These are phyloP conservation scores for Aspergillus bertholletiae DNA, from an alignment of 495 filamentous ascomycete species.

Conservation along the genomic window DNA sequence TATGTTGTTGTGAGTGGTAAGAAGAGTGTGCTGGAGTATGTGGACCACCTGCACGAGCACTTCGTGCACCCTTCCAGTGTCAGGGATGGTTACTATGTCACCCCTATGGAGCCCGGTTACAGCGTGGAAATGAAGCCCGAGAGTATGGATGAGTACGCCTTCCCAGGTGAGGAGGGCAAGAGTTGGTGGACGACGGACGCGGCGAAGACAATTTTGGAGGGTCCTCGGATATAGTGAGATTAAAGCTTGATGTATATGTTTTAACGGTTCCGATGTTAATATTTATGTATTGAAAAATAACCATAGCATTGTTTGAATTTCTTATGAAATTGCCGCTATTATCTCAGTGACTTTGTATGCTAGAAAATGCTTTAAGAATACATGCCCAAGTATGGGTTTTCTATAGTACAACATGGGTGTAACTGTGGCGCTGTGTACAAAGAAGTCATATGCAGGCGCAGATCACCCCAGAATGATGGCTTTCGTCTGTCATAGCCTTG, in stretches of 20 bases:
- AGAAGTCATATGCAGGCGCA: background rate
- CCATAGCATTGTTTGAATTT: background rate
- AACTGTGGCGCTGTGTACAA: background rate
- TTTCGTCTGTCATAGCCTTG: background rate
- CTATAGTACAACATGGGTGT: background rate
- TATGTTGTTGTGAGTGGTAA: conserved; percentile 86
- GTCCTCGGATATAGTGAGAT: conserved; percentile 34
- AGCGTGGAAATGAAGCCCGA: conserved; percentile 89
- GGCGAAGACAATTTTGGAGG: conserved; percentile 62
- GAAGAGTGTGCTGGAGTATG: conserved; percentile 80
- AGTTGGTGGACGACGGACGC: conserved; percentile 80
- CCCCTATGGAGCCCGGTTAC: conserved; percentile 78
- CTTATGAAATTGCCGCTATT: background rate
- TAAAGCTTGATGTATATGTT: conserved; percentile 20
- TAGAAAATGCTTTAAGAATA: background rate
- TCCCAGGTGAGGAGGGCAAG: conserved; percentile 68
- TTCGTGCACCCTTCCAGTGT: conserved; percentile 79
- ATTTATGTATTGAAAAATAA: conserved; percentile 2
- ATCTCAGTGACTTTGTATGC: background rate
- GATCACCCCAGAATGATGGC: background rate
- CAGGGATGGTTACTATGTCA: conserved; percentile 82
- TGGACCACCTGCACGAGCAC: conserved; percentile 92
- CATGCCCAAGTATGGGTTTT: background rate
- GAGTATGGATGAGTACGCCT: conserved; percentile 77
- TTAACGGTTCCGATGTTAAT: conserved; percentile 21